Base-by-base conservation (phyloP, 2,329 filamentous ascomycete species). In the Chaetomium sp. region DNA sequence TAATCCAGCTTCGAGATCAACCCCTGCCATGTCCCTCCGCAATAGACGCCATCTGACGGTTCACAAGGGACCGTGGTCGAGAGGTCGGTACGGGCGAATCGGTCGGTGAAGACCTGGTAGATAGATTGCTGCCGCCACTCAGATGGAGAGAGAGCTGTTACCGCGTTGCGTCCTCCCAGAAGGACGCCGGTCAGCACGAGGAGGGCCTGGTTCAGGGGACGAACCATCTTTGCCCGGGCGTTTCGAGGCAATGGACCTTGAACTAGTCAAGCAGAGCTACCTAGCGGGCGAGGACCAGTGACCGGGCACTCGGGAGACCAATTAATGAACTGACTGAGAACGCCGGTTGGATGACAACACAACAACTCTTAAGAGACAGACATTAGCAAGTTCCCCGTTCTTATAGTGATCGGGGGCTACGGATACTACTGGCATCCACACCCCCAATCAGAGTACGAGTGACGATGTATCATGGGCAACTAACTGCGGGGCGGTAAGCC, bases 1-100 rank as follows among this genome's bases (percentile, higher is more conserved):
- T 78, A 78, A 61, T 78, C 76, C 27, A 79, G 68, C 52, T 72
- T 68, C 52, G 74, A 72, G 44, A 74, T 74, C 49, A 80, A 68
- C 1, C 78, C 78, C 36, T 64, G 58, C 68, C 72, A 80, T 8
- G 73, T 74, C 19, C 77, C 77, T 45, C 76, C 75, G 57, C 77
- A 80, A 65, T 78, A 79, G 27, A 63, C 60, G 46, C 62, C 57
- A n/a, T 59, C 49, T 2, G 54, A 59, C 4, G 69, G 56, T 52
- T 69, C 61, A 55, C 71, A 72, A 4, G 60, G 41, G 11, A 67
- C 66, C 8, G 68, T 69, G 6, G 70, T 72, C 8, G 71, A 70
- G 10, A 69, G 66, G 53, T 71, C 68, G 6, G 67, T 69, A 36
- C 69, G 67, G 14, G 72, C 73, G 58, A 74, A 76, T 9, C 74